Evolutionary conservation across 192 early-diverging fungal genomes (phyloP), one percentile per base, ranked within the genome.

Genomic region (Coemansia sp.): DNA sequence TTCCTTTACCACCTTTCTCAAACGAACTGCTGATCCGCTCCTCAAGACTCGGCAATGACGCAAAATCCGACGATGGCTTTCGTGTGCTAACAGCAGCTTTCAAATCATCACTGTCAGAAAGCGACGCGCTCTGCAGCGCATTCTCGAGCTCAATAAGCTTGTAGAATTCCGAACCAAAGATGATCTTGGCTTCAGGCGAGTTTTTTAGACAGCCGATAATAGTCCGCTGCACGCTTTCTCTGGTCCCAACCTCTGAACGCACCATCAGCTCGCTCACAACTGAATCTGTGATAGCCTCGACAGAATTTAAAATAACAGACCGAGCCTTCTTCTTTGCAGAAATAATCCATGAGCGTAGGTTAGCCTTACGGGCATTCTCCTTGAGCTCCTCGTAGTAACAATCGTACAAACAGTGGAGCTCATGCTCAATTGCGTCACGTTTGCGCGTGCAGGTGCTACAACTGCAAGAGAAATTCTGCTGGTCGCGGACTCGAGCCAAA

Each of bases 371-470:
- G 32, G 60, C 69, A 31, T 67, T 80, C 58, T 67, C 65, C 44
- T 71, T 55, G 31, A 80, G 68, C 54, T 65, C 64, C 10, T 71
- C 62, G 48, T 62, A 68, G 58, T 80, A 80, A 58, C 62, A 62
- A 34, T 83, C 73, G 50, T 82, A 82, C 19, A 82, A 49, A 21
- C 56, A 64, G 32, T 71, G 60, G 8, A 82, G 69, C 70, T 82
- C 79, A 32, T 51, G 51, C 60, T 74, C 79, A 14, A 82, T 82
- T 7, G 73, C 73, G 49, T 75, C 64, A 16, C 73, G 73, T 61
- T 76, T 75, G 47, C 79, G 73, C 23, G 79, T 67, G 48, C 79
- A 82, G 49, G 65, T 60, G 61, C 66, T 76, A 60, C 79, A 82
- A 49, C 32, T 68, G 57, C 79, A 82, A 10, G 73, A 72, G 61